A percentile compares a stretch with the other conserved stretches of the same genome.
phyloP scores from a whole-genome alignment of 2,329 filamentous ascomycete species.

The Tolypocladium sp. region DNA sequence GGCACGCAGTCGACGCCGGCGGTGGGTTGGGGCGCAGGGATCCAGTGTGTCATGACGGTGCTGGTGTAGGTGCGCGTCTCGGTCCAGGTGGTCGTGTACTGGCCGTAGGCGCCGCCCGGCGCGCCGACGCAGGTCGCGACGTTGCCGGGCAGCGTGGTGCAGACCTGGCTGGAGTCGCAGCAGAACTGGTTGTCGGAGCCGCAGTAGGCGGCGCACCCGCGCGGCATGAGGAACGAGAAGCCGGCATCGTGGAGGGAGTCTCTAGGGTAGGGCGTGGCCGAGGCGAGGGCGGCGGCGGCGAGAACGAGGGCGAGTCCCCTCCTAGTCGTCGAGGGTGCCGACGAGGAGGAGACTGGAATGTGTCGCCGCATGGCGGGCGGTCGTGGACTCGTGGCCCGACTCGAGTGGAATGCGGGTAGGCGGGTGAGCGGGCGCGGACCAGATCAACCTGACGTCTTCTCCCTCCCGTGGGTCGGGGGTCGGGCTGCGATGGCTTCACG shows the following conservation, averaged over 20 bases:
- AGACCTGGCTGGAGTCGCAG: slow-evolving; percentile 38
- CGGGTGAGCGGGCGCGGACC: not conserved
- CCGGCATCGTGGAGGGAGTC: slow-evolving; percentile 39
- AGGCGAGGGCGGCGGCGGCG: slow-evolving; percentile 11
- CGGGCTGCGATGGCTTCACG: not conserved
- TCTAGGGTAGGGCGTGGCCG: slow-evolving; percentile 40
- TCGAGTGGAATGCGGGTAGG: not conserved
- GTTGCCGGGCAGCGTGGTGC: slow-evolving; percentile 38
- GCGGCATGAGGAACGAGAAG: slow-evolving; percentile 39
- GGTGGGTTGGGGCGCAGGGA: slow-evolving; percentile 34
- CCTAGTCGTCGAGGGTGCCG: not conserved
- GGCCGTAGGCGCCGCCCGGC: slow-evolving; percentile 22
- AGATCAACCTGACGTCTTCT: not conserved
- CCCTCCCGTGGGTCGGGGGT: too few species aligned
- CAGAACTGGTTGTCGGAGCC: slow-evolving; percentile 47
- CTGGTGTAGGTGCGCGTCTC: slow-evolving; percentile 51
- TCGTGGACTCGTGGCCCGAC: not conserved
- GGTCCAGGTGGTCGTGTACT: slow-evolving; percentile 51
- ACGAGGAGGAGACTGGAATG: not conserved
- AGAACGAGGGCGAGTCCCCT: slow-evolving; percentile 2
- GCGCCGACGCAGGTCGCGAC: slow-evolving; percentile 39
- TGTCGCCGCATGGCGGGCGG: slow-evolving; percentile 1
- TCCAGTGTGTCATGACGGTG: slow-evolving; percentile 43
- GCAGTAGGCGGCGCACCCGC: slow-evolving; percentile 43
- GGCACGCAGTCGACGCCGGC: slow-evolving; percentile 40